phyloP scores from a whole-genome alignment of 768 basidiomycete genomes.

The Macrolepiota fuliginosa region DNA sequence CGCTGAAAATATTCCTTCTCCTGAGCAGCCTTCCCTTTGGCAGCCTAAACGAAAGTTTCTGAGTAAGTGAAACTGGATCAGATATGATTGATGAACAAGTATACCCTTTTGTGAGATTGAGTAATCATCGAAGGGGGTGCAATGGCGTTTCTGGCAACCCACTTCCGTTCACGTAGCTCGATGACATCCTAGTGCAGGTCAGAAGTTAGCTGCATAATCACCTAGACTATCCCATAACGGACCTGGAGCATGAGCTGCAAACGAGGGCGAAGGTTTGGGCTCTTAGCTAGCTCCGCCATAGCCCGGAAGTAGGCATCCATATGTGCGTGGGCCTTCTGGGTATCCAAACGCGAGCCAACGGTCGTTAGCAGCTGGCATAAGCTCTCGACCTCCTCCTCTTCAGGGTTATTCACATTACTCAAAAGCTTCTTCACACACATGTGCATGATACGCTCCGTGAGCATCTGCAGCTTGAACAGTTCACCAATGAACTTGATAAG shows the following conservation, averaged over 20 bases:
- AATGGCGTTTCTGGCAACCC: no score
- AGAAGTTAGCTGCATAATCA: background rate
- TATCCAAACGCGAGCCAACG: slow-evolving; percentile 85
- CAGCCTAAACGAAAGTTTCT: no score
- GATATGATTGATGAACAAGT: no score
- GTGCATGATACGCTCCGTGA: slow-evolving; percentile 98
- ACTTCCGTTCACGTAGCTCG: slow-evolving; percentile 81
- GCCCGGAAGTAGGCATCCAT: slow-evolving; percentile 93
- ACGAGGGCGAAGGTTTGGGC: slow-evolving; percentile 72
- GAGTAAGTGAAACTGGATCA: no score
- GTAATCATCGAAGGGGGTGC: no score
- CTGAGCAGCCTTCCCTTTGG: no score
- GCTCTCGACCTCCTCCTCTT: slow-evolving; percentile 97
- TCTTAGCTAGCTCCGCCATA: slow-evolving; percentile 81
- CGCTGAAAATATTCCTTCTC: no score
- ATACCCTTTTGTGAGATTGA: no score
- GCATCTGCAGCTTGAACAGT: slow-evolving; percentile 98
- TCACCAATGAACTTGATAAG: slow-evolving; percentile 98
- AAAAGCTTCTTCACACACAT: slow-evolving; percentile 96
- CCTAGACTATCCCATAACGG: slow-evolving; percentile 21
- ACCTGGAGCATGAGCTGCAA: slow-evolving; percentile 97
- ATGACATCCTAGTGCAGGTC: slow-evolving; percentile 74
- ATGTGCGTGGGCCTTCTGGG: slow-evolving; percentile 73
- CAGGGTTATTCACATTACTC: slow-evolving; percentile 90
- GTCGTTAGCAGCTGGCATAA: slow-evolving; percentile 91